A percentile compares a stretch with the other conserved stretches of the same genome.
Conservation (phyloP, 2,329 filamentous ascomycete genomes). For the Epichloe gansuensis region DNA sequence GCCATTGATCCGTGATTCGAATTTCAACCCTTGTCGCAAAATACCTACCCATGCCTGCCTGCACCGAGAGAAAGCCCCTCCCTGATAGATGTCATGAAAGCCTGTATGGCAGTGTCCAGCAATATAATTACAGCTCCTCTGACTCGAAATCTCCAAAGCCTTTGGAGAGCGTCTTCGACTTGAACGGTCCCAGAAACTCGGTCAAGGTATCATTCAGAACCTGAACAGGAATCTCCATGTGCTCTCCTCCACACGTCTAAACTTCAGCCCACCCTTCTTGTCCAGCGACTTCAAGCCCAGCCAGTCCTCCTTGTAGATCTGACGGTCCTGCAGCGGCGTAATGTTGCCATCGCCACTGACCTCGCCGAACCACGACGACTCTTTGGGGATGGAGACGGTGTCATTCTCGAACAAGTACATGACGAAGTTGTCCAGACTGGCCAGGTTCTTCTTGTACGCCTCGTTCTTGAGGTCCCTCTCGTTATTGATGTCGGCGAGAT, state of each 20-base stretch:
- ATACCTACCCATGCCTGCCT: too few relatives aligned
- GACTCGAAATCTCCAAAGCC: conserved; percentile 11
- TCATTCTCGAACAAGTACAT: conserved; percentile 89
- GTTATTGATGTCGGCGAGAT: conserved; percentile 93
- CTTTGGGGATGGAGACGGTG: conserved; percentile 74
- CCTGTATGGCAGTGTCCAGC: too few relatives aligned
- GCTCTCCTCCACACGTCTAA: conserved; percentile 58
- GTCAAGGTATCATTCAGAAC: conserved; percentile 53
- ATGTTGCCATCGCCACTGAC: conserved; percentile 55
- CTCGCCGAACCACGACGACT: conserved; percentile 84
- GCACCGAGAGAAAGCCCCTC: neutral
- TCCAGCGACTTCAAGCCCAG: conserved; percentile 72
- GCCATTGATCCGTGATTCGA: neutral
- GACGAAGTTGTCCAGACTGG: conserved; percentile 60
- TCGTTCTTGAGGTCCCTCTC: conserved; percentile 65
- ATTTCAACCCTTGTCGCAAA: neutral
- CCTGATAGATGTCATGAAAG: too few relatives aligned
- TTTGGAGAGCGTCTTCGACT: conserved; percentile 21
- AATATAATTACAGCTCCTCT: conserved; percentile 25
- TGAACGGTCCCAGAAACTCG: conserved; percentile 50
- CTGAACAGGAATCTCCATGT: conserved; percentile 68
- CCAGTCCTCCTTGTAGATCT: conserved; percentile 86
- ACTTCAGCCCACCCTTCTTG: conserved; percentile 64
- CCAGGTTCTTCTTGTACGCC: conserved; percentile 61
- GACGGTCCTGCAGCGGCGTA: conserved; percentile 54